A percentile compares a stretch with the other conserved stretches of the same genome.
phyloP scores from a whole-genome alignment of 1,139 yeast genomes.

The Diutina scorzettiae region DNA sequence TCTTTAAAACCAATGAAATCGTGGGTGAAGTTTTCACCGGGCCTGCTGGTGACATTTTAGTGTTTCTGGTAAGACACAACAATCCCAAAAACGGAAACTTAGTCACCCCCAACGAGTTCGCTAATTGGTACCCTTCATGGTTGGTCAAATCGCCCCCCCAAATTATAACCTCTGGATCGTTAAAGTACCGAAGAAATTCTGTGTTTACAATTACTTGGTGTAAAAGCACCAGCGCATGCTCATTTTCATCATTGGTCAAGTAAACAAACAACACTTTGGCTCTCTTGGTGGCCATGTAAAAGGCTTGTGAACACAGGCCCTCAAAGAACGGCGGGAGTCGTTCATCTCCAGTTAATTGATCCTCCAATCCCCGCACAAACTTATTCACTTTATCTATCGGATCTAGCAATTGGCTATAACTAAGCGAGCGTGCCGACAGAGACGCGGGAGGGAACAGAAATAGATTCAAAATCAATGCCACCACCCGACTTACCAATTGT shows the following conservation, averaged over 20 bases:
- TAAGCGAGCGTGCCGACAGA: neutral
- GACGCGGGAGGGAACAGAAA: neutral
- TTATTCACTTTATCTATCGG: slow-evolving; percentile 3
- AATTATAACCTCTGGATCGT: slow-evolving; percentile 33
- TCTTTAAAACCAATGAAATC: slow-evolving; percentile 49
- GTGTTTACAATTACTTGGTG: slow-evolving; percentile 44
- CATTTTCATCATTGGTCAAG: slow-evolving; percentile 64
- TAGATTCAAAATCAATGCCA: neutral
- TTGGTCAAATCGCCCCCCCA: slow-evolving; percentile 87
- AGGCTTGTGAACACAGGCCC: slow-evolving; percentile 71
- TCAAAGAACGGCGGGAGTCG: slow-evolving; percentile 41
- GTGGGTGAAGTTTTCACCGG: slow-evolving; percentile 39
- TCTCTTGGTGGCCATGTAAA: slow-evolving; percentile 52
- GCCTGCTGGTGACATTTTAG: slow-evolving; percentile 50
- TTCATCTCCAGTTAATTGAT: neutral
- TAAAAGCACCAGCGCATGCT: slow-evolving; percentile 44
- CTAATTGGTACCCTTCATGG: slow-evolving; percentile 77
- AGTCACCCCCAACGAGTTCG: slow-evolving; percentile 62
- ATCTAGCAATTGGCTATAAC: neutral
- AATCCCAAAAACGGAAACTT: slow-evolving; percentile 74
- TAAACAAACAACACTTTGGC: slow-evolving; percentile 64
- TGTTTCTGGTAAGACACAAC: slow-evolving; percentile 42
- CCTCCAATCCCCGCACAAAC: neutral
- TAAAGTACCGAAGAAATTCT: slow-evolving; percentile 37
- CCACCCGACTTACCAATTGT: neutral